These are phyloP conservation scores for Moricandia moricandioides DNA, from an alignment of 345 rosid species.

Conservation along the genomic window DNA sequence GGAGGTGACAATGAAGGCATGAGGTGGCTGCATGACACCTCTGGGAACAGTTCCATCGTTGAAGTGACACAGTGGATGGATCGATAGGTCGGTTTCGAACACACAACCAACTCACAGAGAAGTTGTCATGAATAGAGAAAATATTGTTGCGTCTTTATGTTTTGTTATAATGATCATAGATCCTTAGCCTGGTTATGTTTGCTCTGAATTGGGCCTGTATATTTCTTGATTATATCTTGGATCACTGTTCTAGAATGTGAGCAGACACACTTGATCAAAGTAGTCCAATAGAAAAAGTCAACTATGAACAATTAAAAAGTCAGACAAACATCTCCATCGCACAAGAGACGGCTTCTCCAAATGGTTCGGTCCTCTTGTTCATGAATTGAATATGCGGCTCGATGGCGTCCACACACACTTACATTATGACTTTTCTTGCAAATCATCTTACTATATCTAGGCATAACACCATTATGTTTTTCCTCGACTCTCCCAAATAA, in stretches of 20 bases:
- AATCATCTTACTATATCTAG: background rate
- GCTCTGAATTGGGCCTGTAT: background rate
- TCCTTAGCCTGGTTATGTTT: background rate
- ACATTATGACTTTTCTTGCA: constrained; percentile 26
- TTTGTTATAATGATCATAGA: background rate
- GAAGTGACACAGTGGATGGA: too few species aligned
- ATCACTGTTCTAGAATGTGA: background rate
- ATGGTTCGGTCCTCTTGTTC: background rate
- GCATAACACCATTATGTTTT: background rate
- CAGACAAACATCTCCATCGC: constrained; percentile 15
- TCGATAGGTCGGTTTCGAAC: too few species aligned
- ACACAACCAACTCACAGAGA: too few species aligned
- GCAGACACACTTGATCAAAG: background rate
- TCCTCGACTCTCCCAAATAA: background rate
- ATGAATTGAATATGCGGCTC: background rate
- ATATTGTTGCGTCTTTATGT: background rate
- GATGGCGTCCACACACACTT: constrained; percentile 9
- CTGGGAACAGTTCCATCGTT: too few species aligned
- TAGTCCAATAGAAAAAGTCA: constrained; percentile 14
- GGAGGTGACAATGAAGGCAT: too few species aligned
- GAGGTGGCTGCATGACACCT: too few species aligned
- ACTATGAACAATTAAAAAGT: background rate
- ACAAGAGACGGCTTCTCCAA: constrained; percentile 17
- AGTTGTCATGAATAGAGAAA: too few species aligned
- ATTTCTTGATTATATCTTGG: background rate